Evolutionary conservation across 352 stramenopile species (phyloP), one percentile per base, ranked within the genome.

Genomic region (Phytopythium montanum): DNA sequence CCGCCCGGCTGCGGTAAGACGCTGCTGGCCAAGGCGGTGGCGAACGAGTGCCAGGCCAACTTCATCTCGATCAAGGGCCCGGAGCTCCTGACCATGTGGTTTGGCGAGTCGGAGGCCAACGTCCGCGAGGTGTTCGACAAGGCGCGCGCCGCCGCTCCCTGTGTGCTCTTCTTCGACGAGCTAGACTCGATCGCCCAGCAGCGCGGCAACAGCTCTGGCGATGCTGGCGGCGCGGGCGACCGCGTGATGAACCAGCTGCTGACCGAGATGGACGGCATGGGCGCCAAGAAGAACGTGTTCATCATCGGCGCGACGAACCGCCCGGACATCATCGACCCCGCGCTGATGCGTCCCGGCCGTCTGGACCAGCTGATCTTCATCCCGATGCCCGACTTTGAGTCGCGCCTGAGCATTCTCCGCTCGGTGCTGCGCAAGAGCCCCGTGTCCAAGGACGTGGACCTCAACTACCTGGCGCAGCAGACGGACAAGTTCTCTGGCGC

Each of bases 51-150:
- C 79, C 95, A 99, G 65, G 96, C 97, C 39, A 99, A 99, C 79
- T 99, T 99, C 70, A 99, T 99, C 65, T 98, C 91, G n/a, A 95
- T 99, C 50, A 99, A 99, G 87, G 97, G 96, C 54, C 97, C 98
- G 19, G 98, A 99, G 76, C 87, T 99, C 31, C 73, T 99, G 63
- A 99, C 96, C 46, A 99, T 99, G 97, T 99, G 97, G 97, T 99
- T 99, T 64, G 98, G 98, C 77, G 98, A 99, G 76, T 98, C 90
- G 28, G 98, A 99, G 72, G 93, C 94, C 18, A 99, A 99, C 72
- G 97, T 99, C 25, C 96, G 97, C 70, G 97, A 99, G 69, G 88
- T 99, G 19, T 99, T 99, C 70, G 96, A 99, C 76, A 99, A 99
- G 77, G 98, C 98, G 18, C 91, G 98, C 56, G 88, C 90, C 38